Evolutionary conservation across 2,329 filamentous ascomycete genomes (phyloP).

Genomic region (Orbilia javanica): DNA sequence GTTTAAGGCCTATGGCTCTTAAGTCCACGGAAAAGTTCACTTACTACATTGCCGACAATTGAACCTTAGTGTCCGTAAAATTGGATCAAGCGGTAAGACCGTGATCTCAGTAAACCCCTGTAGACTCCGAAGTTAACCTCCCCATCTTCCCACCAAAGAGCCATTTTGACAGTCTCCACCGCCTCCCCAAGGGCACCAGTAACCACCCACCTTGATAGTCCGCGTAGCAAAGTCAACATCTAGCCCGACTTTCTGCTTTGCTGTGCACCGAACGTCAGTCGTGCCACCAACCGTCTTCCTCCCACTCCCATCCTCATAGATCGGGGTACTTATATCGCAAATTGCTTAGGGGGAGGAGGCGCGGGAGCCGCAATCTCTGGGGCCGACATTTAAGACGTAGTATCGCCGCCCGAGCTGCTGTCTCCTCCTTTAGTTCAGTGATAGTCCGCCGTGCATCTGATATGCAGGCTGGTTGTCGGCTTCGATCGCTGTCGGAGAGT

Average conservation of each 20-base stretch:
- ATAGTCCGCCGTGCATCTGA: slow-evolving; percentile 57
- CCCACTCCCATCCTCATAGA: not conserved
- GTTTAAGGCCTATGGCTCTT: not conserved
- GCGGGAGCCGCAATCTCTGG: slow-evolving; percentile 51
- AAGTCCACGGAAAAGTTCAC: slow-evolving; percentile 42
- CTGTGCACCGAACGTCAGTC: slow-evolving; percentile 68
- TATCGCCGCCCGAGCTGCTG: slow-evolving; percentile 54
- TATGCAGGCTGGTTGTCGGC: slow-evolving; percentile 27
- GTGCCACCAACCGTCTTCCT: slow-evolving; percentile 52
- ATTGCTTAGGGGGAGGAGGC: slow-evolving; percentile 57
- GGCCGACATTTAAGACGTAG: slow-evolving; percentile 55
- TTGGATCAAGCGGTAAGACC: slow-evolving; percentile 74
- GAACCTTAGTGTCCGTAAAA: slow-evolving; percentile 71
- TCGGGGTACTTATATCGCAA: slow-evolving; percentile 55
- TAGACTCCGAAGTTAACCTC: slow-evolving; percentile 32
- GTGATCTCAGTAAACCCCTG: slow-evolving; percentile 82
- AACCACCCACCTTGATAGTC: slow-evolving; percentile 70
- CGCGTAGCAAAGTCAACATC: slow-evolving; percentile 87
- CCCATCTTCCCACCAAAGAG: not conserved
- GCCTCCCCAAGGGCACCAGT: not conserved
- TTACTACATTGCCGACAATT: slow-evolving; percentile 74
- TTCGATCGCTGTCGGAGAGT: slow-evolving; percentile 1
- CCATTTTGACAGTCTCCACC: not conserved
- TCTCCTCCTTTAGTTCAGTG: slow-evolving; percentile 55
- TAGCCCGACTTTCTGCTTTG: slow-evolving; percentile 88